These are phyloP conservation scores for Coemansia aciculifera DNA, from an alignment of 192 early-diverging fungal species.

Conservation along the genomic window DNA sequence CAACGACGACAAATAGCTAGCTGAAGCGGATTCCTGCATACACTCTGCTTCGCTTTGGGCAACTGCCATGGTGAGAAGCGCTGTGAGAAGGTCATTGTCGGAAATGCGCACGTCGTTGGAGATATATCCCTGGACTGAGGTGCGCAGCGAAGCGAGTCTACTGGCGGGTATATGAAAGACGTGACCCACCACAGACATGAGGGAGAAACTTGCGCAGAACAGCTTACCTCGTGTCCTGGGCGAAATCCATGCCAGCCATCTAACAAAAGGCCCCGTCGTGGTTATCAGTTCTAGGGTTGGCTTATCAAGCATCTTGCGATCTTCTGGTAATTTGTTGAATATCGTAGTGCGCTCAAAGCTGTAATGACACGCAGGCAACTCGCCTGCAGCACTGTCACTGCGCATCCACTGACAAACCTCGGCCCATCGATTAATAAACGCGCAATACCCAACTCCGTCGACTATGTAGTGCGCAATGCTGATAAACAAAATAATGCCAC, in stretches of 20 bases:
- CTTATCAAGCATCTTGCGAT: neutral
- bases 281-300: neutral
- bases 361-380: neutral
- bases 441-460: conserved; percentile 14
- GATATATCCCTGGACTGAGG: neutral
- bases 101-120: neutral
- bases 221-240: conserved; percentile 10
- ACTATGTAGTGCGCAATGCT: conserved; percentile 23
- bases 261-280: neutral
- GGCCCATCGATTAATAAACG: conserved; percentile 29
- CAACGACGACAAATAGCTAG: neutral
- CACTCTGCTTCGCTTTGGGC: neutral
- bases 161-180: conserved; percentile 13
- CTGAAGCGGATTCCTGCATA: neutral
- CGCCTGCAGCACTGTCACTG: no score
- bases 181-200: neutral
- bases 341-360: neutral
- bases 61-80: neutral
- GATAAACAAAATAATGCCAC: conserved; percentile 24
- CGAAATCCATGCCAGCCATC: conserved; percentile 14
- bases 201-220: neutral
- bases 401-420: neutral
- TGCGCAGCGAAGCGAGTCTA: neutral
- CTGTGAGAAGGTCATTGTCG: no score
- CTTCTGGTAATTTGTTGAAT: neutral